phyloP scores from a whole-genome alignment of 768 basidiomycete genomes.

The Macrolepiota fuliginosa region DNA sequence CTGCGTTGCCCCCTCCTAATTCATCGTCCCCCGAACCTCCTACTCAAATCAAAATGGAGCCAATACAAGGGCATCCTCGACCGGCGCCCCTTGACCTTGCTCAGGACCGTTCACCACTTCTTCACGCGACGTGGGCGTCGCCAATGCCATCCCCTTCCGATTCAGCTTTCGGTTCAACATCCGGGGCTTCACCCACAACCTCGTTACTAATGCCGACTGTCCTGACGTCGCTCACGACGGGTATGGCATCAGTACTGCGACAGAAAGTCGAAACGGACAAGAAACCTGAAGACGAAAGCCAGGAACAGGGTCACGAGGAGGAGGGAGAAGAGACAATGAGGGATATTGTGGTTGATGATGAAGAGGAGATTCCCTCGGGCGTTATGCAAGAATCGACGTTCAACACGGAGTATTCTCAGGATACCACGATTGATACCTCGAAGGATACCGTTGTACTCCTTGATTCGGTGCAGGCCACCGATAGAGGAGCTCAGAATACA shows the following conservation, averaged over 20 bases:
- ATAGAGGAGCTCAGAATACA: constrained; percentile 13
- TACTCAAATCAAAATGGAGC: not conserved
- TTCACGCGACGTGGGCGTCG: constrained; percentile 39
- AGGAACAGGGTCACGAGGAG: not conserved
- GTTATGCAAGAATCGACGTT: constrained; percentile 16
- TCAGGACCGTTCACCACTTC: constrained; percentile 27
- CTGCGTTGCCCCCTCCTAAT: not conserved
- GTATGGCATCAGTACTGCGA: constrained; percentile 35
- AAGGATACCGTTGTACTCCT: constrained; percentile 20
- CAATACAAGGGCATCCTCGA: constrained; percentile 10
- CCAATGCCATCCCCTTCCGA: constrained; percentile 27
- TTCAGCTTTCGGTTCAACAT: constrained; percentile 16
- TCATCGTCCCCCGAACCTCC: not conserved
- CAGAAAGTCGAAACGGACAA: constrained; percentile 32
- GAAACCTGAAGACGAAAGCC: not conserved
- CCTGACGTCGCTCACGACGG: constrained; percentile 16
- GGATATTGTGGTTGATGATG: constrained; percentile 45
- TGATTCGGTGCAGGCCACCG: constrained; percentile 19
- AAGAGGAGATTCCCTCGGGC: constrained; percentile 35
- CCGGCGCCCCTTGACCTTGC: constrained; percentile 31
- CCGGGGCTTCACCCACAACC: constrained; percentile 17
- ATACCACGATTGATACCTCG: constrained; percentile 9
- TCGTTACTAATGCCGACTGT: constrained; percentile 14
- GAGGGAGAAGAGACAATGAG: constrained; percentile 16
- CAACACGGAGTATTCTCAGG: constrained; percentile 6